Conservation (phyloP, 176 grass and related monocot genomes). For the Musa acuminata region DNA sequence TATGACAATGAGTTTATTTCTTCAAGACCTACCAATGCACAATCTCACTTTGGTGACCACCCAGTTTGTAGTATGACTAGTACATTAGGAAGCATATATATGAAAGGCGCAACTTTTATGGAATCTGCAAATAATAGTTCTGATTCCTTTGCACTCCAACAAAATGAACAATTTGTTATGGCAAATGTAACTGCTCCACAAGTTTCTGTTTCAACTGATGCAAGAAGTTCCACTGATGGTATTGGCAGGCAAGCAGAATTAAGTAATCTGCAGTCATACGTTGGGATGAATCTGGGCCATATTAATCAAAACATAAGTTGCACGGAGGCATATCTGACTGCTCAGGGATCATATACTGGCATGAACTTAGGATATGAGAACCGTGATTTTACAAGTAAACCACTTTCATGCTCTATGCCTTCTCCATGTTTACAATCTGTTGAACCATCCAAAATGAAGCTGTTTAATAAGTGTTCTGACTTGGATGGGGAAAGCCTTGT, state of each 20-base stretch:
- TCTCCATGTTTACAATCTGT: conserved; percentile 1
- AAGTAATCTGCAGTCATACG: neutral
- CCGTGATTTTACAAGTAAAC: neutral
- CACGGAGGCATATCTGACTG: neutral
- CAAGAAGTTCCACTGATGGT: neutral
- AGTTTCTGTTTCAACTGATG: neutral
- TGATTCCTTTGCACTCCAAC: neutral
- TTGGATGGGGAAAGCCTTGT: neutral
- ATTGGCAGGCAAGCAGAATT: neutral
- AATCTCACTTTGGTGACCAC: conserved; percentile 3
- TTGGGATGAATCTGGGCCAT: neutral
- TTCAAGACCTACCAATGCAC: neutral
- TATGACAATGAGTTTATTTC: neutral
- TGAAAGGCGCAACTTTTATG: neutral
- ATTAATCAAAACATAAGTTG: neutral
- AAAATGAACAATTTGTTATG: neutral
- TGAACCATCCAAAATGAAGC: neutral
- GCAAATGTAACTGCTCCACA: neutral
- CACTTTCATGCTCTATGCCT: neutral
- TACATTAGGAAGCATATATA: neutral
- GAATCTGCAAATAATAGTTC: neutral
- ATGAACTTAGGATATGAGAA: neutral
- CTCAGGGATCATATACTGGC: neutral
- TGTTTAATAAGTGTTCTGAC: neutral
- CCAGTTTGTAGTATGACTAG: neutral